Conservation (phyloP, 768 basidiomycete genomes). For the Kockovaella imperatae region DNA sequence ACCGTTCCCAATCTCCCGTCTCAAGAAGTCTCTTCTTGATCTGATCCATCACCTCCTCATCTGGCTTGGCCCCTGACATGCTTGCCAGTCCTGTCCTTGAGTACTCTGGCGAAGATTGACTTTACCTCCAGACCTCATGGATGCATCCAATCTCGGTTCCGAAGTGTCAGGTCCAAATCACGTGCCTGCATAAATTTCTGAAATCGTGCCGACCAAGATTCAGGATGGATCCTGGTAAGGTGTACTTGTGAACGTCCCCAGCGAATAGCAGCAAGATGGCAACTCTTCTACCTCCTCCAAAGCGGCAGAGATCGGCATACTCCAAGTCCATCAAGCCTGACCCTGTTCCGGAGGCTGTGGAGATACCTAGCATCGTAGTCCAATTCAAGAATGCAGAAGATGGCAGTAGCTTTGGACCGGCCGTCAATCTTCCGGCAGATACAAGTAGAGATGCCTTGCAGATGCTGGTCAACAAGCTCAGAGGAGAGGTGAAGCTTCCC, state of each 20-base stretch:
- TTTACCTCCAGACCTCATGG: too few relatives aligned
- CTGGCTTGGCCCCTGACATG: too few relatives aligned
- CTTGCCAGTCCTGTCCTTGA: too few relatives aligned
- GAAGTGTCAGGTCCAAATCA: too few relatives aligned
- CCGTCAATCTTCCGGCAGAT: conserved; percentile 82
- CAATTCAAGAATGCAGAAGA: conserved; percentile 89
- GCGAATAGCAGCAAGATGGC: conserved; percentile 54
- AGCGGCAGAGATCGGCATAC: conserved; percentile 65
- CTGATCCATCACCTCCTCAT: conserved; percentile 18
- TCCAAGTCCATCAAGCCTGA: conserved; percentile 44
- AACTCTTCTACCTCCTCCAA: conserved; percentile 76
- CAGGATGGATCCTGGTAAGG: too few relatives aligned
- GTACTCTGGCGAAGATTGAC: too few relatives aligned
- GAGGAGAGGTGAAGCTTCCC: conserved; percentile 60
- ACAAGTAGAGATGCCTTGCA: conserved; percentile 75
- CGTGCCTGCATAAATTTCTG: too few relatives aligned
- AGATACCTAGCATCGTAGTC: conserved; percentile 66
- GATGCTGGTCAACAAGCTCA: conserved; percentile 77
- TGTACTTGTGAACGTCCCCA: not conserved
- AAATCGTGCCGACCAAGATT: too few relatives aligned
- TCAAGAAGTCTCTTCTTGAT: conserved; percentile 28
- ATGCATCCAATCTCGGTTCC: too few relatives aligned
- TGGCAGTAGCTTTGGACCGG: conserved; percentile 69
- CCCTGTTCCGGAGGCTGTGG: conserved; percentile 41
- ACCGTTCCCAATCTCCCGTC: conserved; percentile 40